Evolutionary conservation across 148 eudicot genomes (phyloP).

Genomic region (Diospyros lotus): DNA sequence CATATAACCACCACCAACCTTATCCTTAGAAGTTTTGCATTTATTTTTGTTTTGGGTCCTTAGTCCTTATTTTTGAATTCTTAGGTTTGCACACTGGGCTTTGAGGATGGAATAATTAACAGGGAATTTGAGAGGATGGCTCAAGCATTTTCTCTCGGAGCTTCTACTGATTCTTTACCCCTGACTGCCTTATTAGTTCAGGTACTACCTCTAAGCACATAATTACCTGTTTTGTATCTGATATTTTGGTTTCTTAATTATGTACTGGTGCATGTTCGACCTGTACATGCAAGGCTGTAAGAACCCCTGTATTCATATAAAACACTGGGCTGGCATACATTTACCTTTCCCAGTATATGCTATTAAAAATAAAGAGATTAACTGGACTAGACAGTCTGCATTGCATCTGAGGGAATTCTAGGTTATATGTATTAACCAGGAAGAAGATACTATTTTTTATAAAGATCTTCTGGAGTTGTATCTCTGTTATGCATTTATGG

Average conservation of each 20-base stretch:
- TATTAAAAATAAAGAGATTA: not conserved
- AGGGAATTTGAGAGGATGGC: constrained; percentile 62
- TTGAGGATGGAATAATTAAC: constrained; percentile 45
- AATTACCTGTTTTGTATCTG: not conserved
- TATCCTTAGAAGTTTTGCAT: not conserved
- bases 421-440: not conserved
- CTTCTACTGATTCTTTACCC: constrained; percentile 58
- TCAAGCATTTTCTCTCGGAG: constrained; percentile 47
- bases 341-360: not conserved
- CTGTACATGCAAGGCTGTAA: not conserved
- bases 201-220: constrained; percentile 32
- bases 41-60: constrained; percentile 6
- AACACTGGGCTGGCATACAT: not conserved
- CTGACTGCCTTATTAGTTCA: constrained; percentile 67
- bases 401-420: not conserved
- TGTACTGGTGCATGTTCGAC: not conserved
- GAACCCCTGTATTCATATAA: not conserved
- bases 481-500: not conserved
- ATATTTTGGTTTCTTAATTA: not conserved
- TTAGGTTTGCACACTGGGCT: constrained; percentile 64
- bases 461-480: not conserved
- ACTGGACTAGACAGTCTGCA: not conserved
- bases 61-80: constrained; percentile 12
- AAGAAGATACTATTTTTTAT: not conserved
- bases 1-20: not conserved